Conservation (phyloP, 2,329 filamentous ascomycete species). For the Xylaria polymorpha region DNA sequence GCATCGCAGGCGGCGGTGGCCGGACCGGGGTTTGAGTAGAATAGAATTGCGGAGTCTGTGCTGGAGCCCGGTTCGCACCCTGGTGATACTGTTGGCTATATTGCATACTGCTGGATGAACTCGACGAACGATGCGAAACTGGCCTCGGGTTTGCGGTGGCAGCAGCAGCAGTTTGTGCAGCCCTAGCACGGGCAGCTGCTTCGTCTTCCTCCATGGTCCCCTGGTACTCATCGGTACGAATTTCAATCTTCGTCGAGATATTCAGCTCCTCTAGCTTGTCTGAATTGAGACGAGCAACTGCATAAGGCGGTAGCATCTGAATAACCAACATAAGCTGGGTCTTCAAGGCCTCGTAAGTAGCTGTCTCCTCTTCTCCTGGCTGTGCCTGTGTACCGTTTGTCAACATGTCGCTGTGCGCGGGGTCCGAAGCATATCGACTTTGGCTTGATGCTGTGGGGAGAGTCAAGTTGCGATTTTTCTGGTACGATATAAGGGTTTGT, state of each 20-base stretch:
- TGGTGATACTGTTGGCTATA: conserved; percentile 61
- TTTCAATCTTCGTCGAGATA: conserved; percentile 80
- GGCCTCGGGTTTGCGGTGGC: conserved; percentile 52
- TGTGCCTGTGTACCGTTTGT: conserved; percentile 73
- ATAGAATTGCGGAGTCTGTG: conserved; percentile 58
- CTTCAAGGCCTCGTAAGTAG: conserved; percentile 78
- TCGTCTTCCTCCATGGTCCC: conserved; percentile 89
- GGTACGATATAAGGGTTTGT: conserved; percentile 80
- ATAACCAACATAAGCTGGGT: conserved; percentile 80
- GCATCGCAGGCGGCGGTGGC: conserved; percentile 54
- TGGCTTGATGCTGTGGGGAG: conserved; percentile 69
- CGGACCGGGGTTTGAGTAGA: conserved; percentile 55
- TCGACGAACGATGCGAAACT: conserved; percentile 53
- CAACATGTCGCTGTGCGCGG: conserved; percentile 74
- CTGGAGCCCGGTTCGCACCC: conserved; percentile 58
- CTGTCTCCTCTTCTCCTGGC: conserved; percentile 71
- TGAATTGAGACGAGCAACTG: conserved; percentile 85
- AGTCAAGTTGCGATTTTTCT: conserved; percentile 80
- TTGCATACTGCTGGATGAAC: conserved; percentile 58
- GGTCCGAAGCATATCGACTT: conserved; percentile 69
- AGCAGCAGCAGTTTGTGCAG: conserved; percentile 51
- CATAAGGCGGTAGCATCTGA: conserved; percentile 81
- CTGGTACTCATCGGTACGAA: conserved; percentile 77
- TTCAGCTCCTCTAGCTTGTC: conserved; percentile 86
- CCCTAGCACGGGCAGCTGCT: conserved; percentile 64